Evolutionary conservation across 2,329 filamentous ascomycete species (phyloP).

Genomic region (Pseudodiploospora longispora): DNA sequence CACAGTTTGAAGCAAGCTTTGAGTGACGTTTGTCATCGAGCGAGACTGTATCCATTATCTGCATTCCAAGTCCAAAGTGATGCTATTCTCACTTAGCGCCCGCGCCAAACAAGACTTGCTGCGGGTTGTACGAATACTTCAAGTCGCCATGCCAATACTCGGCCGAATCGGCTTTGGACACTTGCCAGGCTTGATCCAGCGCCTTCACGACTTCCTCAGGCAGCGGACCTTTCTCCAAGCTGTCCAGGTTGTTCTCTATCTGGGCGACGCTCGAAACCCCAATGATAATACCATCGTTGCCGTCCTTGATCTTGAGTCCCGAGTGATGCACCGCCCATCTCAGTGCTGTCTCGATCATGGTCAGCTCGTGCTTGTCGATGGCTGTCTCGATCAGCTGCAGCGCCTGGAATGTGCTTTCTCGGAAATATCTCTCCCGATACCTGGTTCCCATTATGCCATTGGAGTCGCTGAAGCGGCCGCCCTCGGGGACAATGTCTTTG

Average conservation of each 20-base stretch:
- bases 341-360: slow-evolving; percentile 64
- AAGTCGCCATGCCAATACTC: slow-evolving; percentile 53
- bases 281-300: slow-evolving; percentile 52
- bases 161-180: slow-evolving; percentile 51
- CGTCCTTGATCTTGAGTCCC: slow-evolving; percentile 40
- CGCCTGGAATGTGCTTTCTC: slow-evolving; percentile 54
- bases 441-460: slow-evolving; percentile 40
- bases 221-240: slow-evolving; percentile 61
- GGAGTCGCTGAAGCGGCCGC: slow-evolving; percentile 62
- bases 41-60: background rate
- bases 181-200: slow-evolving; percentile 69
- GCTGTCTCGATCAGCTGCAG: slow-evolving; percentile 60
- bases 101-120: slow-evolving; percentile 47
- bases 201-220: slow-evolving; percentile 68
- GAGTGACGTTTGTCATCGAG: no score
- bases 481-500: slow-evolving; percentile 49
- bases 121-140: slow-evolving; percentile 59
- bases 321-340: slow-evolving; percentile 70
- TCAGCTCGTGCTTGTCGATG: slow-evolving; percentile 58
- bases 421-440: slow-evolving; percentile 66
- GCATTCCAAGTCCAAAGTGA: background rate
- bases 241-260: slow-evolving; percentile 48
- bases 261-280: slow-evolving; percentile 51
- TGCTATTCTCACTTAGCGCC: slow-evolving; percentile 28
- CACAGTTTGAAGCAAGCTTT: no score